phyloP scores from a whole-genome alignment of 345 rosid species.

The Nephelium lappaceum region DNA sequence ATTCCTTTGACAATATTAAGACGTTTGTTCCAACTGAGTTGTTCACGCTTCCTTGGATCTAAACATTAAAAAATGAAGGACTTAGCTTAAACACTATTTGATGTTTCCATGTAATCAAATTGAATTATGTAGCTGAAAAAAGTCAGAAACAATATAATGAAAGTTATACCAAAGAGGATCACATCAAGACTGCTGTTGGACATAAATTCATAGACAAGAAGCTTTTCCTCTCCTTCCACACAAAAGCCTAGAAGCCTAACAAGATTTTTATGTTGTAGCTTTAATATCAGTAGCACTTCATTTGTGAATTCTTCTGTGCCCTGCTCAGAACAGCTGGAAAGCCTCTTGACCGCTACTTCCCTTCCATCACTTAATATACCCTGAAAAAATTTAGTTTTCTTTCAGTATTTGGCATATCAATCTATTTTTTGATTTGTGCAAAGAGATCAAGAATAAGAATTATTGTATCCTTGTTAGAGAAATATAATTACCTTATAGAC shows the following conservation, averaged over 20 bases:
- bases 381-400: constrained; percentile 25
- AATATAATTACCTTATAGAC: constrained; percentile 47
- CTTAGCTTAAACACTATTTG: not conserved
- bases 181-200: constrained; percentile 53
- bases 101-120: not conserved
- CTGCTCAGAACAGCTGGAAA: constrained; percentile 34
- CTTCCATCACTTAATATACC: constrained; percentile 50
- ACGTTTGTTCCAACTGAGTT: constrained; percentile 30
- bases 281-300: constrained; percentile 43
- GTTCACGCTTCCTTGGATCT: constrained; percentile 29
- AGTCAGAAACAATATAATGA: not conserved
- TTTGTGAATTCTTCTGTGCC: constrained; percentile 41
- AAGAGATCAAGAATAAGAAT: not conserved
- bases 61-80: not conserved
- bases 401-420: not conserved
- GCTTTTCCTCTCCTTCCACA: constrained; percentile 36
- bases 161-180: constrained; percentile 43
- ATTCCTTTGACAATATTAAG: constrained; percentile 31
- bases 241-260: constrained; percentile 60
- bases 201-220: constrained; percentile 63
- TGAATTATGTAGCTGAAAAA: not conserved
- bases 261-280: constrained; percentile 59
- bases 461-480: not conserved
- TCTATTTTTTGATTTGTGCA: not conserved
- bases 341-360: constrained; percentile 51